Conservation (phyloP, 352 stramenopile genomes). For the Globisporangium alternatum region DNA sequence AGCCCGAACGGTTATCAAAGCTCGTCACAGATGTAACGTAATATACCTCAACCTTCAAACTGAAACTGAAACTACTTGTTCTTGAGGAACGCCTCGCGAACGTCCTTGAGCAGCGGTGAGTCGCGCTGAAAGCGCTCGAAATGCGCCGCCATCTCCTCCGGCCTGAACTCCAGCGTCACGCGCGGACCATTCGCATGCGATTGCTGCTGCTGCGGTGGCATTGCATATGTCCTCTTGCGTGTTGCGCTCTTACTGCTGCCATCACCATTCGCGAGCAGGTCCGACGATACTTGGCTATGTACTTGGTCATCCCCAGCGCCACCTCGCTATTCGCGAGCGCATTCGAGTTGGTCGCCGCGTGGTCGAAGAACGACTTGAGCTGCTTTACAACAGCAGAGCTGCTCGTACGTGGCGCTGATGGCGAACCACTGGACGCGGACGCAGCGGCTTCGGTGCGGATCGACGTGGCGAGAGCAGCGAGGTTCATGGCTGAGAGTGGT, state of each 20-base stretch:
- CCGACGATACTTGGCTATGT: conserved; percentile 3
- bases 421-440: background rate
- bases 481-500: background rate
- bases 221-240: background rate
- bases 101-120: background rate
- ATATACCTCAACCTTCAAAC: too few relatives aligned
- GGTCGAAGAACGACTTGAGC: conserved; percentile 1
- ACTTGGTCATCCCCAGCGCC: background rate
- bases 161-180: background rate
- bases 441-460: background rate
- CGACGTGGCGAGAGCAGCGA: background rate
- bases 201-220: background rate
- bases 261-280: background rate
- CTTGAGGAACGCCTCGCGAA: background rate
- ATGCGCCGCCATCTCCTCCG: background rate
- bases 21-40: too few relatives aligned
- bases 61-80: conserved; percentile 1
- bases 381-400: background rate
- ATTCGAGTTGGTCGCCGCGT: conserved; percentile 1
- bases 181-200: background rate
- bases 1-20: too few relatives aligned
- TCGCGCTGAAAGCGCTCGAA: background rate
- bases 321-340: background rate
- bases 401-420: background rate
- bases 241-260: background rate